Evolutionary conservation across 371 early-diverging fungal species (phyloP).

Genomic region (Mortierella sp.): DNA sequence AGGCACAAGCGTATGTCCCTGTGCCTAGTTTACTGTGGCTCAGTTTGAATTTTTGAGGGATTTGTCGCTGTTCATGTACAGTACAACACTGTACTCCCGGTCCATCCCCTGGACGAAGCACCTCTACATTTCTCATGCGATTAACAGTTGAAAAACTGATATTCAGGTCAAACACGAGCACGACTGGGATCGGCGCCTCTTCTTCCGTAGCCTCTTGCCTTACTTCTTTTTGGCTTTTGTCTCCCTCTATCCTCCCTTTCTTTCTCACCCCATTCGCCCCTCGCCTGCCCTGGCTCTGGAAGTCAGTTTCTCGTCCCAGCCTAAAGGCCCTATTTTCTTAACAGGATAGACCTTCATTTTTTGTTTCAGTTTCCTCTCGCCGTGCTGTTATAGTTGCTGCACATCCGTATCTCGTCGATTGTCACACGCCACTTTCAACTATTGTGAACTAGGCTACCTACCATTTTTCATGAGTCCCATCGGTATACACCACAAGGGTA

Average conservation of each 20-base stretch:
- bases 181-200: background rate
- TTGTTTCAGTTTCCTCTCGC: too few species aligned
- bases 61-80: too few species aligned
- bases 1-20: background rate
- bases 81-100: too few species aligned
- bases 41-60: too few species aligned
- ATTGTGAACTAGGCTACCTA: background rate
- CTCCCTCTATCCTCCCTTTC: background rate
- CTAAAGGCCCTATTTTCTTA: background rate
- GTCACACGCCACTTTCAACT: background rate
- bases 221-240: background rate
- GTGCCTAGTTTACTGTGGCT: background rate
- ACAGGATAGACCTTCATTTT: too few species aligned
- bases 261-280: background rate
- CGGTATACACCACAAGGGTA: background rate
- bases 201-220: background rate
- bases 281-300: background rate
- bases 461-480: too few species aligned
- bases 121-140: background rate
- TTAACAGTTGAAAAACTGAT: too few species aligned
- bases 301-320: too few species aligned
- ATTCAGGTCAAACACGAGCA: background rate
- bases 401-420: too few species aligned
- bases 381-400: too few species aligned
- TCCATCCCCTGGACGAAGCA: background rate